Evolutionary conservation across 2,329 filamentous ascomycete species (phyloP).

Genomic region (Xylaria sp.): DNA sequence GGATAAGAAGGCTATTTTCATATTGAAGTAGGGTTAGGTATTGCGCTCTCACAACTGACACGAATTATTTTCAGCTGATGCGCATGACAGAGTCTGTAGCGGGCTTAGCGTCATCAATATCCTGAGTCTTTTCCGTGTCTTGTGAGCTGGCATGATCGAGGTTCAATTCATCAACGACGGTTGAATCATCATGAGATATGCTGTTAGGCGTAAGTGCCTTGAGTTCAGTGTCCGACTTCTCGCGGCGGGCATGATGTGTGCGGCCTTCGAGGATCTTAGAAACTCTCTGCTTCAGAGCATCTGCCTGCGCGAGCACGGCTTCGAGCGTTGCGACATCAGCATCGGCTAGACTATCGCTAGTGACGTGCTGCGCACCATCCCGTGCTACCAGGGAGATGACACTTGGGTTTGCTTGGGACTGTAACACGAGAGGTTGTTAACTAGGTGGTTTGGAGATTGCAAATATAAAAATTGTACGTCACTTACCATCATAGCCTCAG

Average conservation of each 20-base stretch:
- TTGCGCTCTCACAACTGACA: not conserved
- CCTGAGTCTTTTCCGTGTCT: constrained; percentile 22
- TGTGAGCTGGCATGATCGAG: constrained; percentile 29
- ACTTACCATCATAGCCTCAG: constrained; percentile 72
- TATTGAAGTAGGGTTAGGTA: not conserved
- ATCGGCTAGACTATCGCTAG: constrained; percentile 52
- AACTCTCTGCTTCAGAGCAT: constrained; percentile 57
- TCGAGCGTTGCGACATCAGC: constrained; percentile 59
- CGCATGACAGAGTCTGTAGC: constrained; percentile 42
- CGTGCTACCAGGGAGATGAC: constrained; percentile 62
- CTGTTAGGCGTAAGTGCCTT: constrained; percentile 36
- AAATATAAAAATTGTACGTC: constrained; percentile 2
- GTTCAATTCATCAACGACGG: constrained; percentile 39
- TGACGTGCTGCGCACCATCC: constrained; percentile 57
- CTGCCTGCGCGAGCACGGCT: constrained; percentile 60
- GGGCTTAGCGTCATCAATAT: constrained; percentile 22
- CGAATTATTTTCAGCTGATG: constrained; percentile 39
- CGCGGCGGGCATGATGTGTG: constrained; percentile 32
- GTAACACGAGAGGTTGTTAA: constrained; percentile 28
- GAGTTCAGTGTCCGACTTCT: constrained; percentile 24
- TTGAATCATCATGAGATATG: constrained; percentile 36
- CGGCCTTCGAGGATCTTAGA: constrained; percentile 50
- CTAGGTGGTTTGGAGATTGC: not conserved
- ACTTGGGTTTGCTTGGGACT: constrained; percentile 58
- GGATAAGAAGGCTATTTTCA: constrained; percentile 9